A percentile compares a stretch with the other conserved stretches of the same genome.
Conservation (phyloP, 2,329 filamentous ascomycete species). For the Alternaria arborescens region DNA sequence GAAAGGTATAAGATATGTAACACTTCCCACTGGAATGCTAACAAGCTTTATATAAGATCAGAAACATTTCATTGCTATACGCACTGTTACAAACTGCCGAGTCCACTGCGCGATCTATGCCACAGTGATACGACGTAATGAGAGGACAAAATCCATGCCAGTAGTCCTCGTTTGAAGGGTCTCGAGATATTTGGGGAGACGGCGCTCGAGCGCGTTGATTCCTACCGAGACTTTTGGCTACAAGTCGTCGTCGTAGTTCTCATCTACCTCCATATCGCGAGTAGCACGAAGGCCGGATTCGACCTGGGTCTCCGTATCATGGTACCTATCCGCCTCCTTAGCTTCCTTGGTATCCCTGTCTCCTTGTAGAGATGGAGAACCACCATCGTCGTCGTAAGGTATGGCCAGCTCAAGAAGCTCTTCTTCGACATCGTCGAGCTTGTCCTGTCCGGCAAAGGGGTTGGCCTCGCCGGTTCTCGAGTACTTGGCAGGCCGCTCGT, state of each 20-base stretch:
- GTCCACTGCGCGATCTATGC: neutral
- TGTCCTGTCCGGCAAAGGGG: neutral
- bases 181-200: neutral
- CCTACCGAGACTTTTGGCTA: neutral
- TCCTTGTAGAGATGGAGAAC: neutral
- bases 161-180: no score
- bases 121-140: neutral
- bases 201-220: neutral
- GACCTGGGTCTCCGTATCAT: neutral
- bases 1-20: neutral
- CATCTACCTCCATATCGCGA: slow-evolving; percentile 3
- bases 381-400: neutral
- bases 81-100: neutral
- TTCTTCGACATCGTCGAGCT: slow-evolving; percentile 4
- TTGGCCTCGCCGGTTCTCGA: neutral
- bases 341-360: neutral
- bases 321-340: neutral
- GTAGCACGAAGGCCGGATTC: neutral
- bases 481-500: neutral
- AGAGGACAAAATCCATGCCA: neutral
- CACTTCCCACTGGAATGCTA: neutral
- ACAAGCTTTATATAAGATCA: neutral
- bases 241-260: slow-evolving; percentile 4
- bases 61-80: neutral
- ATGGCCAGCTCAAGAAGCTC: slow-evolving; percentile 4